Base-by-base conservation (phyloP, 176 grass and related monocot genomes). In the Themeda triandra region DNA sequence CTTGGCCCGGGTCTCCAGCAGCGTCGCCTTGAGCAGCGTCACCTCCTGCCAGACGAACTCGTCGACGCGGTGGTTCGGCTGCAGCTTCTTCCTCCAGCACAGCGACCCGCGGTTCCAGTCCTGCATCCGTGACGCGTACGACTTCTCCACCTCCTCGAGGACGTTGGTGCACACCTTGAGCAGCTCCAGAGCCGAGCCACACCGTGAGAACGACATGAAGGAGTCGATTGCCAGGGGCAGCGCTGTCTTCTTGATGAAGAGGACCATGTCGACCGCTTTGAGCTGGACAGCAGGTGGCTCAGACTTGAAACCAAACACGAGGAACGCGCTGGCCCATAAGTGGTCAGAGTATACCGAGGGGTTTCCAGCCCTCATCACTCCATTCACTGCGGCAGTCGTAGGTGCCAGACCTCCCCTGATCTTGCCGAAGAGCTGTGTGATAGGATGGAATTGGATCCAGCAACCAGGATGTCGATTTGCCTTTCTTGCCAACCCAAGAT, bases 1-100 rank as follows among this genome's bases (percentile, higher is more conserved):
- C 53, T 99, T 99, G 0, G 93, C 93, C 64, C 93, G 84, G 6
- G 93, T 96, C 85, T 96, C 96, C 0, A 96, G 91, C 83, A 99
- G 58, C 1, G 91, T 91, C 1, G 96, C 96, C 81, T 99, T 99
- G 71, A 96, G 97, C 29, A 99, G 89, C 3, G 91, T 99, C 36
- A 99, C 97, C 65, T 99, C 97, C 87, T 99, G 97, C 97, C 93
- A 96, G 58, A 99, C 86, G 21, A 94, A 89, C 53, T 99, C 97
- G 3, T 99, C 90, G 0, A 99, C 92, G 41, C 73, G 92, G 65
- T 87, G 86, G 40, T 94, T 96, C 1, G 86, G 83, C 46, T 93
- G 91, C 29, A 92, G 91, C 81, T 87, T 96, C 84, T 94, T 99
- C 74, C 83, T 94, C 97, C 97, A 99, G 82, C 91, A 92, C 18